Base-by-base conservation (phyloP, 148 eudicot species). In the Cornus florida region DNA sequence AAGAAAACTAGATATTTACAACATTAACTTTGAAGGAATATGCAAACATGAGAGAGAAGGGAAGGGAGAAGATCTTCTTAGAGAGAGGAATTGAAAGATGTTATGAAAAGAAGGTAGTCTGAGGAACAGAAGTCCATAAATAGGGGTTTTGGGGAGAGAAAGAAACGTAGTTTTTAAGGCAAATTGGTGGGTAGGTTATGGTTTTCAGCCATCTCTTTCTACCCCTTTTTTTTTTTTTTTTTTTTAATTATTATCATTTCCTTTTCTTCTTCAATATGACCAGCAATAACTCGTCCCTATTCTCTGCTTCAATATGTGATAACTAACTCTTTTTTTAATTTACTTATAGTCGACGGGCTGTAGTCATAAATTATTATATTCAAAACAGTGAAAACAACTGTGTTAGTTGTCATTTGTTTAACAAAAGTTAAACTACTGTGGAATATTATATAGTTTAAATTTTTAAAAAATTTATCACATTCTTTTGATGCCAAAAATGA, bases 111-210 rank as follows among this genome's bases (percentile, higher is more conserved):
- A 75, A 75, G 24, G 83, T 72, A 72, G 70, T 50, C 7, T 33
- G 73, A 81, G 82, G 73, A 82, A 83, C 82, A 85, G 70, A 82
- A 77, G 53, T 73, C 80, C 83, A 73, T 86, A 83, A 84, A 91
- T 89, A 91, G 76, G 79, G 85, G 83, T 80, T 73, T 79, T 41
- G 53, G 56, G 69, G 75, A 65, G 82, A 74, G 84, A 84, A 80
- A 91, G 90, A 88, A 89, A 84, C 94, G 92, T 91, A 90, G 79
- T 74, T 78, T 72, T 79, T 82, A 85, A 89, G 86, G 80, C 86
- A 89, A 88, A 88, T 79, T 59, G 81, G 83, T 75, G 79, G 77
- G 82, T 76, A 76, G 80, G 79, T 85, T 83, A 73, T 69, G 81
- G 82, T 81, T 70, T 85, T 70, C 76, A 53, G 16, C 82, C 74